These are phyloP conservation scores for Nematocida sp. DNA, from an alignment of 371 early-diverging fungal genomes.

Conservation along the genomic window DNA sequence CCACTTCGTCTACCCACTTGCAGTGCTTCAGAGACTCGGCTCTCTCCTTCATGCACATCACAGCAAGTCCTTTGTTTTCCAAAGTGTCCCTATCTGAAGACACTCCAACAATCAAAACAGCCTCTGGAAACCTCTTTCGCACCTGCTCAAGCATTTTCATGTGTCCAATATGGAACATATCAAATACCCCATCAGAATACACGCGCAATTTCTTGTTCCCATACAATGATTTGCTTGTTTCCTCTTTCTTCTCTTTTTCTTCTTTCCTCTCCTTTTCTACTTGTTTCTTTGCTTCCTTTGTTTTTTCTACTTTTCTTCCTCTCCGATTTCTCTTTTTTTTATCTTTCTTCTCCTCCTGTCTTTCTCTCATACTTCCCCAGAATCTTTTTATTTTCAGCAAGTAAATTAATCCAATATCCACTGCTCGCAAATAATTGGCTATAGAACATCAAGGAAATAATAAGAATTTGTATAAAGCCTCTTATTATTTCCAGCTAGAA, in stretches of 20 bases:
- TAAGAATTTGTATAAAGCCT: too few species aligned
- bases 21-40: constrained; percentile 84
- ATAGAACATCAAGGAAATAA: too few species aligned
- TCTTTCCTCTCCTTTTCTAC: constrained; percentile 3
- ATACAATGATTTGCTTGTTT: background rate
- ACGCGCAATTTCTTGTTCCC: constrained; percentile 67
- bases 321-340: background rate
- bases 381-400: too few species aligned
- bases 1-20: constrained; percentile 88
- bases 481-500: too few species aligned
- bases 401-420: too few species aligned
- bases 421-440: too few species aligned
- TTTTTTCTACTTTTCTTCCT: background rate
- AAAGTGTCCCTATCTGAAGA: constrained; percentile 82
- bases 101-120: constrained; percentile 84
- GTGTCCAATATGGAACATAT: constrained; percentile 88
- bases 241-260: background rate
- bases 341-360: too few species aligned
- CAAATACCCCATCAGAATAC: constrained; percentile 89
- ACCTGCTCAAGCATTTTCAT: constrained; percentile 82
- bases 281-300: background rate
- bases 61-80: constrained; percentile 84
- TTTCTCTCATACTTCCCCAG: too few species aligned
- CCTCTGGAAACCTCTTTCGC: constrained; percentile 81
- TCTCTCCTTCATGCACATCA: constrained; percentile 84